Percentiles rank a stretch among this genome's conserved stretches.
phyloP scores from a whole-genome alignment of 257 asterid genomes.

The Primulina tabacum region DNA sequence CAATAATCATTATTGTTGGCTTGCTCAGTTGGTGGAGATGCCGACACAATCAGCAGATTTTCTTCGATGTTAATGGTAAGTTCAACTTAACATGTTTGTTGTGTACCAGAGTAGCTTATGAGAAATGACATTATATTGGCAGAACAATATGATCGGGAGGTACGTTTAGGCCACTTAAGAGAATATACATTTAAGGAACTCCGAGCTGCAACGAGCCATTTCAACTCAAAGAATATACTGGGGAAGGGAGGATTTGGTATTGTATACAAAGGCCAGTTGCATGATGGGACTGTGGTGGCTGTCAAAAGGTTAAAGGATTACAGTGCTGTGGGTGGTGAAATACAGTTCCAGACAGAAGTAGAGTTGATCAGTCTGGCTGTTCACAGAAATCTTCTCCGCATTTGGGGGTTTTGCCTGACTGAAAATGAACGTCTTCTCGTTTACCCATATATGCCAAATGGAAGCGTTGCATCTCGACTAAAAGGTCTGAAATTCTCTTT shows the following conservation, averaged over 20 bases:
- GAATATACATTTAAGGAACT: conserved; percentile 85
- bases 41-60: conserved; percentile 81
- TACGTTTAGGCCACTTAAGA: conserved; percentile 80
- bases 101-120: not conserved
- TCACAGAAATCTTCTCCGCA: conserved; percentile 84
- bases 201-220: conserved; percentile 76
- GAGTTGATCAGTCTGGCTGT: conserved; percentile 90
- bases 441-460: conserved; percentile 85
- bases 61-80: conserved; percentile 90
- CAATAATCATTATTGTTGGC: conserved; percentile 41
- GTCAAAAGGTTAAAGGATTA: conserved; percentile 87
- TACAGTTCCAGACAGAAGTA: conserved; percentile 94
- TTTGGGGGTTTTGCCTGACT: conserved; percentile 86
- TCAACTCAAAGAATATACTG: conserved; percentile 70
- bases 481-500: conserved; percentile 44
- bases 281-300: conserved; percentile 81
- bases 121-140: conserved; percentile 24
- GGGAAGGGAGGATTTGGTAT: conserved; percentile 94
- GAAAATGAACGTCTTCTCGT: conserved; percentile 84
- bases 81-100: not conserved
- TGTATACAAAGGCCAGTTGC: conserved; percentile 75
- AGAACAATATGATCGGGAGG: conserved; percentile 93
- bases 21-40: conserved; percentile 76
- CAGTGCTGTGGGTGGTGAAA: conserved; percentile 81
- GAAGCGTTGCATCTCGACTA: conserved; percentile 79